Evolutionary conservation across 305 asterid genomes (phyloP), one percentile per base, ranked within the genome.

Genomic region (Ruellia speciosa): DNA sequence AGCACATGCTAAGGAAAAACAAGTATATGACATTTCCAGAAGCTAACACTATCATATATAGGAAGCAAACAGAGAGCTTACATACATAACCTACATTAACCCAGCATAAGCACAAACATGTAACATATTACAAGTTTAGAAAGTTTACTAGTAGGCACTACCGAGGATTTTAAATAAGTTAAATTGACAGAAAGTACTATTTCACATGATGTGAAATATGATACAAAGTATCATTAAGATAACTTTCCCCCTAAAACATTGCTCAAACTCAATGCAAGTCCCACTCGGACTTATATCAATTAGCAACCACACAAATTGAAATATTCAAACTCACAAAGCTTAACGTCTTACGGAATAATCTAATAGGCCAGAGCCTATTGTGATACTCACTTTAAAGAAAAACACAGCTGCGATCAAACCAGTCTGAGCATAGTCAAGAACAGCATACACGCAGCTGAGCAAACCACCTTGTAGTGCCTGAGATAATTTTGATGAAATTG

Each of bases 371-470:
- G 52, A 47, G 20, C 11, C 2, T 47, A 47, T 47, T 14, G 15
- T 43, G 15, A 14, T 54, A 77, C 95, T 77, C 69, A 82, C 98
- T 72, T 92, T 88, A 66, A 92, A 92, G 93, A 88, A 82, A 72
- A 92, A 92, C 28, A 92, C 99, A 28, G 99, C 93, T 43, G 97
- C 99, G 72, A 92, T 88, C 75, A 92, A 67, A 75, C 99, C 96
- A 48, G 96, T 88, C 73, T 92, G 97, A 63, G 99, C 99, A 75
- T 92, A 88, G 80, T 92, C 99, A 56, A 92, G 96, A 77, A 82
- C 87, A 18, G 94, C 87, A 55, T 92, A 92, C 54, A 77, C 72
- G 58, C 90, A 79, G 66, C 68, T 84, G 75, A 88, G 94, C 63
- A 88, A 68, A 52, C 88, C 90, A 53, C 95, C 79, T 70, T 88